Conservation (phyloP, 106 monocot species). For the Triglochin maritima region DNA sequence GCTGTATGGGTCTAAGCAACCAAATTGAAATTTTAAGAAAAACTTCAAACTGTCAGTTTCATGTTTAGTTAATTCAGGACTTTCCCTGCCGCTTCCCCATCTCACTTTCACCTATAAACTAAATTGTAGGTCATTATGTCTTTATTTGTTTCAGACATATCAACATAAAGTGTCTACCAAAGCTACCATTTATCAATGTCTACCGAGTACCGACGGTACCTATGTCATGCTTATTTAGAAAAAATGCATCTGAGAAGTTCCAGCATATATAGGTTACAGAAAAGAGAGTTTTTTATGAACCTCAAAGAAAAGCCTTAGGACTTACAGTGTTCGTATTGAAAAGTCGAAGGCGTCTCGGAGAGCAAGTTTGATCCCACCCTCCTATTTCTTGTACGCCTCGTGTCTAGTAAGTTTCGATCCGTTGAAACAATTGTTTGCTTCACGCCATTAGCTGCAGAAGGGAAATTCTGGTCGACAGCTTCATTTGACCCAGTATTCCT, state of each 20-base stretch:
- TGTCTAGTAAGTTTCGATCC: constrained; percentile 29
- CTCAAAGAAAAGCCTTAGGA: neutral
- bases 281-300: neutral
- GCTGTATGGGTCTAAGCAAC: neutral
- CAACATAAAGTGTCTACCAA: neutral
- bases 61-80: neutral
- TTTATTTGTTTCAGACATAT: neutral
- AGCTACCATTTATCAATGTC: neutral
- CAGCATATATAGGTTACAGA: neutral
- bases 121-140: neutral
- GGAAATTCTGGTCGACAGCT: constrained; percentile 21
- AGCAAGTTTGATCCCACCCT: constrained; percentile 24
- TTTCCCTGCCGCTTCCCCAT: neutral
- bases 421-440: constrained; percentile 22
- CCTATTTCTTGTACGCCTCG: constrained; percentile 17
- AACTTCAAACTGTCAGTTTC: neutral
- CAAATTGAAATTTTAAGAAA: neutral
- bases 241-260: neutral
- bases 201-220: too few species aligned
- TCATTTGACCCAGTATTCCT: constrained; percentile 27
- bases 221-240: neutral
- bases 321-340: constrained; percentile 59
- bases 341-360: constrained; percentile 36
- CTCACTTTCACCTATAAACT: neutral
- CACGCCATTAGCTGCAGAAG: constrained; percentile 28